phyloP scores from a whole-genome alignment of 352 stramenopile genomes.

The Halophytophthora batemanensis region DNA sequence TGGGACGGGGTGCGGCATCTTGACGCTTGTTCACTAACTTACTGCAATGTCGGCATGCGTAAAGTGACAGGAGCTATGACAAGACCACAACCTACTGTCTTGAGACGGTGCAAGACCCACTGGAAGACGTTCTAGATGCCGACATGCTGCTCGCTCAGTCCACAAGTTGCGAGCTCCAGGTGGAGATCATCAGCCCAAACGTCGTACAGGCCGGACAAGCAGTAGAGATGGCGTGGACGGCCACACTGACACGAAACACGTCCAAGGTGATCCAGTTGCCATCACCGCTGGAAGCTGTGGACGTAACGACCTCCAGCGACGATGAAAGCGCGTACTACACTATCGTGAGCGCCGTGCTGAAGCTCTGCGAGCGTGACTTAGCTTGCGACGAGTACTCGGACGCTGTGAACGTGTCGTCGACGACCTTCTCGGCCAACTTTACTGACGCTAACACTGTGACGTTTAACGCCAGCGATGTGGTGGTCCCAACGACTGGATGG shows the following conservation, averaged over 20 bases:
- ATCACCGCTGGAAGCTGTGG: constrained; percentile 28
- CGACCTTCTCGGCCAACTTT: constrained; percentile 33
- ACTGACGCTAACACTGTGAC: constrained; percentile 14
- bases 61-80: constrained; percentile 24
- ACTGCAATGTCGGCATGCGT: not conserved
- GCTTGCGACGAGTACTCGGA: constrained; percentile 47
- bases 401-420: constrained; percentile 20
- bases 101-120: constrained; percentile 32
- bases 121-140: constrained; percentile 7
- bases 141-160: constrained; percentile 24
- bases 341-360: constrained; percentile 43
- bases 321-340: constrained; percentile 36
- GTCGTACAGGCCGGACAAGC: constrained; percentile 24
- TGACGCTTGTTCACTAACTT: constrained; percentile 1
- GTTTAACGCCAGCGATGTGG: constrained; percentile 33
- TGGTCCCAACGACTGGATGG: constrained; percentile 28
- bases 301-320: constrained; percentile 11
- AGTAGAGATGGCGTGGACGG: constrained; percentile 32
- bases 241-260: constrained; percentile 27
- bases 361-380: constrained; percentile 32
- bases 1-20: not conserved
- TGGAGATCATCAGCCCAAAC: constrained; percentile 23
- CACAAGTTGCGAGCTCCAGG: constrained; percentile 45
- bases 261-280: constrained; percentile 45
- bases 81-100: constrained; percentile 45